phyloP scores from a whole-genome alignment of 2,329 filamentous ascomycete genomes.

The Epichloe festucae region DNA sequence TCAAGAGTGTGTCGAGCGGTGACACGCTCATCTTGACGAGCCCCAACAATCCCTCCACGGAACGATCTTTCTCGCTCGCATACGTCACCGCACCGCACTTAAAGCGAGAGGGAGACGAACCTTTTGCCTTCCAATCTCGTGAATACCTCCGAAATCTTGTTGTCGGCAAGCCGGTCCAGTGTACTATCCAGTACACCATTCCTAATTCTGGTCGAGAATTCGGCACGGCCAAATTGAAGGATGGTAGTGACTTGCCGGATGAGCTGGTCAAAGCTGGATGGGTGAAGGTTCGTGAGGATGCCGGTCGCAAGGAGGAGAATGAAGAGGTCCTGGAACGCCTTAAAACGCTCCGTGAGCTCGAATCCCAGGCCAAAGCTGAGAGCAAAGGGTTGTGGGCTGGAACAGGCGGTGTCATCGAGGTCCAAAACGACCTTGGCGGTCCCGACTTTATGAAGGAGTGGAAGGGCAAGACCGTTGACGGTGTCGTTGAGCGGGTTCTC shows the following conservation, averaged over 20 bases:
- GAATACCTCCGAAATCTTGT: constrained; percentile 77
- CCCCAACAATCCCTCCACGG: constrained; percentile 66
- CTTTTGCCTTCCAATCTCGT: constrained; percentile 83
- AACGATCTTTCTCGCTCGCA: constrained; percentile 79
- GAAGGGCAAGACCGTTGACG: constrained; percentile 76
- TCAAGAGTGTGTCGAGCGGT: constrained; percentile 90
- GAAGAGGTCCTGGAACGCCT: constrained; percentile 61
- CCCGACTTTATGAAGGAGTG: constrained; percentile 68
- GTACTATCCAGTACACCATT: constrained; percentile 76
- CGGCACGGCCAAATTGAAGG: constrained; percentile 63
- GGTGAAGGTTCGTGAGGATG: constrained; percentile 88
- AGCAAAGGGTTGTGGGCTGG: constrained; percentile 71
- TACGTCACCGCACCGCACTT: constrained; percentile 83
- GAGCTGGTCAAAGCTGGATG: constrained; percentile 77
- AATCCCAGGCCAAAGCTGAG: constrained; percentile 65
- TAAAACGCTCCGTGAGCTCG: constrained; percentile 63
- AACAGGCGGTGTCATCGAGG: constrained; percentile 54
- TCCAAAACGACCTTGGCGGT: constrained; percentile 68
- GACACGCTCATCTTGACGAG: constrained; percentile 81
- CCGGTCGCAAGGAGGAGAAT: constrained; percentile 78
- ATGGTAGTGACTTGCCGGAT: constrained; percentile 68
- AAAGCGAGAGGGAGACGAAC: constrained; percentile 81
- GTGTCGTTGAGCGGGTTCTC: constrained; percentile 80
- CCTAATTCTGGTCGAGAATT: constrained; percentile 81
- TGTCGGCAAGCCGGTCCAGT: constrained; percentile 79